phyloP scores from a whole-genome alignment of 306 rosid species.

The Pterocarpus santalinus region DNA sequence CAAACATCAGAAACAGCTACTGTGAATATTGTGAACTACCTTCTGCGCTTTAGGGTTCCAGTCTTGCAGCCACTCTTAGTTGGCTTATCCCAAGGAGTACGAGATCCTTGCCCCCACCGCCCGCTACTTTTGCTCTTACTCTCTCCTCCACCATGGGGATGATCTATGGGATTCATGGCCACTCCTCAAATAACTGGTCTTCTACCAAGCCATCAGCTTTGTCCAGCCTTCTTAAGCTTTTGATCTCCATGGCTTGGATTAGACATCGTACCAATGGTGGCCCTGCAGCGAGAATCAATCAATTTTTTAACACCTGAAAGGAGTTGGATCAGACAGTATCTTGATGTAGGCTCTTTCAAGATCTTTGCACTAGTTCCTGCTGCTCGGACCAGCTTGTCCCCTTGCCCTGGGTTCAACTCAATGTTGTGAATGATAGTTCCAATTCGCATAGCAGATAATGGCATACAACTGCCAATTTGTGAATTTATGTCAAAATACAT shows the following conservation, averaged over 20 bases:
- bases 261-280: slow-evolving; percentile 81
- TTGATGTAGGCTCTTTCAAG: slow-evolving; percentile 73
- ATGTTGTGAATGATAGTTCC: slow-evolving; percentile 91
- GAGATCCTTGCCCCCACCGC: slow-evolving; percentile 60
- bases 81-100: slow-evolving; percentile 90
- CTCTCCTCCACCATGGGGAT: slow-evolving; percentile 94
- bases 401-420: slow-evolving; percentile 87
- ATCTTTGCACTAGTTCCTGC: slow-evolving; percentile 91
- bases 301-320: slow-evolving; percentile 76
- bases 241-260: slow-evolving; percentile 74
- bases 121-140: slow-evolving; percentile 87
- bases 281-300: slow-evolving; percentile 78
- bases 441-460: slow-evolving; percentile 79
- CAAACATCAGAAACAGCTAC: slow-evolving; percentile 32
- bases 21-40: slow-evolving; percentile 38
- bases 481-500: slow-evolving; percentile 79
- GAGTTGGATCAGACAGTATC: slow-evolving; percentile 61
- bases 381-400: slow-evolving; percentile 88
- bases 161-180: slow-evolving; percentile 91
- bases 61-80: slow-evolving; percentile 85
- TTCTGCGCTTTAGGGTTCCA: slow-evolving; percentile 73
- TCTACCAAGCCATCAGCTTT: slow-evolving; percentile 79
- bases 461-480: slow-evolving; percentile 88
- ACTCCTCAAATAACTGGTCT: slow-evolving; percentile 86
- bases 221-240: slow-evolving; percentile 87